These are phyloP conservation scores for Aspergillus jensenii DNA, from an alignment of 2,329 filamentous ascomycete genomes.

Conservation along the genomic window DNA sequence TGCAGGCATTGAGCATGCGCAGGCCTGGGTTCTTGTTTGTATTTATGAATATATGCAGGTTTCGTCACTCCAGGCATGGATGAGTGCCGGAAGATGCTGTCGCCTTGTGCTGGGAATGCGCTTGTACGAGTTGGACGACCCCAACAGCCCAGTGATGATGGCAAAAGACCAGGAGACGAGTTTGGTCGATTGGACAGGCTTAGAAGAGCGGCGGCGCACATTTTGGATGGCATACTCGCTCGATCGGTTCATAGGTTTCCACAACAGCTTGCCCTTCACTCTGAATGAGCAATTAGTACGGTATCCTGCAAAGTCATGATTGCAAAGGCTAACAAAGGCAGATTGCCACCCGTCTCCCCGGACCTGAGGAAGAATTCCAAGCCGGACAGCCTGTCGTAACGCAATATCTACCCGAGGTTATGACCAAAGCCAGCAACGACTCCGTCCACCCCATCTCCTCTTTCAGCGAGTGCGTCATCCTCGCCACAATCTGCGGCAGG, in stretches of 20 bases:
- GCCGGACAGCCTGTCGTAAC: conserved; percentile 27
- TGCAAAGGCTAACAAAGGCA: conserved; percentile 7
- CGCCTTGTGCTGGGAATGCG: conserved; percentile 38
- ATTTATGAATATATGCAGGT: conserved; percentile 40
- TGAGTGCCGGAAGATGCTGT: conserved; percentile 39
- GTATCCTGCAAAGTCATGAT: background rate
- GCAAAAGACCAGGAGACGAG: conserved; percentile 12
- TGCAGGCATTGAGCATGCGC: conserved; percentile 31
- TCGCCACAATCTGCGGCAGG: conserved; percentile 29
- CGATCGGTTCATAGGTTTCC: conserved; percentile 37
- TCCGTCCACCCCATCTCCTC: conserved; percentile 21
- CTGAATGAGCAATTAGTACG: conserved; percentile 28
- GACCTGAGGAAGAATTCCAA: conserved; percentile 37
- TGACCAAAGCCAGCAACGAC: conserved; percentile 13
- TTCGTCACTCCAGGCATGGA: conserved; percentile 35
- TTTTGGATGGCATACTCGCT: conserved; percentile 45
- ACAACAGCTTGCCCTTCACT: conserved; percentile 30
- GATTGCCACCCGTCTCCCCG: conserved; percentile 38
- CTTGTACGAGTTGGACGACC: conserved; percentile 36
- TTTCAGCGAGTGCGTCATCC: conserved; percentile 34
- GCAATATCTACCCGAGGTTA: conserved; percentile 32
- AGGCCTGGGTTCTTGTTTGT: conserved; percentile 39
- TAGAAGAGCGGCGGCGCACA: conserved; percentile 37
- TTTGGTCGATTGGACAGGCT: conserved; percentile 26
- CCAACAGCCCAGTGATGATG: conserved; percentile 16